These are phyloP conservation scores for Claviceps sp. DNA, from an alignment of 2,329 filamentous ascomycete genomes.

Conservation along the genomic window DNA sequence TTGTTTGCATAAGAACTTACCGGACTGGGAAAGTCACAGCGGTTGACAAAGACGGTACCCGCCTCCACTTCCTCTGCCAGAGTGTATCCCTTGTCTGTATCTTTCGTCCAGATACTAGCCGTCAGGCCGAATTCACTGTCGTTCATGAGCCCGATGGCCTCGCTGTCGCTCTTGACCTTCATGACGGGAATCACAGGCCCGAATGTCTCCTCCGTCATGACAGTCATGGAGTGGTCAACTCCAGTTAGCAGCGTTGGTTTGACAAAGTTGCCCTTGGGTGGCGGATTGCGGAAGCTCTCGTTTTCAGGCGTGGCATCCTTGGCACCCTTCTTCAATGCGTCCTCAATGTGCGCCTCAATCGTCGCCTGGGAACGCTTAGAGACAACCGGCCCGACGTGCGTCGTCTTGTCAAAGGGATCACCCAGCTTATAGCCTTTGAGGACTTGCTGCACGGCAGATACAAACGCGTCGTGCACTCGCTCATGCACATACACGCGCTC, in stretches of 20 bases:
- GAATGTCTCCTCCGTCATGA: conserved; percentile 93
- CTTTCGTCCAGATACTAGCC: conserved; percentile 95
- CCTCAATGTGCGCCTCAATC: conserved; percentile 67
- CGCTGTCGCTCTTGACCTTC: conserved; percentile 68
- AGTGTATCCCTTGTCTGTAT: conserved; percentile 59
- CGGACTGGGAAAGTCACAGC: conserved; percentile 82
- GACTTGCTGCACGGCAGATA: conserved; percentile 66
- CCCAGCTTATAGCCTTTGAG: conserved; percentile 73
- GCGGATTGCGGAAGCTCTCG: conserved; percentile 57
- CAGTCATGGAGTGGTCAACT: conserved; percentile 68
- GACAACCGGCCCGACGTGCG: conserved; percentile 79
- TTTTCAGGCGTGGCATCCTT: conserved; percentile 76
- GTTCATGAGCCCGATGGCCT: conserved; percentile 81
- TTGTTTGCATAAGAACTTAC: conserved; percentile 40
- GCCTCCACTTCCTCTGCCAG: conserved; percentile 74
- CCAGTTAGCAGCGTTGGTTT: conserved; percentile 69
- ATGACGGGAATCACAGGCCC: conserved; percentile 84
- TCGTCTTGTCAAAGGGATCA: conserved; percentile 68
- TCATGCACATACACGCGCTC: conserved; percentile 87
- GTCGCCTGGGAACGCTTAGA: conserved; percentile 64
- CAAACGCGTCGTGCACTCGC: conserved; percentile 69
- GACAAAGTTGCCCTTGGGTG: conserved; percentile 75
- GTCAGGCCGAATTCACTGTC: conserved; percentile 90
- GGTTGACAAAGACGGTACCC: conserved; percentile 91
- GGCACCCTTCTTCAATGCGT: conserved; percentile 73